Base-by-base conservation (phyloP, 2,329 filamentous ascomycete genomes). In the Sclerotinia nivalis region DNA sequence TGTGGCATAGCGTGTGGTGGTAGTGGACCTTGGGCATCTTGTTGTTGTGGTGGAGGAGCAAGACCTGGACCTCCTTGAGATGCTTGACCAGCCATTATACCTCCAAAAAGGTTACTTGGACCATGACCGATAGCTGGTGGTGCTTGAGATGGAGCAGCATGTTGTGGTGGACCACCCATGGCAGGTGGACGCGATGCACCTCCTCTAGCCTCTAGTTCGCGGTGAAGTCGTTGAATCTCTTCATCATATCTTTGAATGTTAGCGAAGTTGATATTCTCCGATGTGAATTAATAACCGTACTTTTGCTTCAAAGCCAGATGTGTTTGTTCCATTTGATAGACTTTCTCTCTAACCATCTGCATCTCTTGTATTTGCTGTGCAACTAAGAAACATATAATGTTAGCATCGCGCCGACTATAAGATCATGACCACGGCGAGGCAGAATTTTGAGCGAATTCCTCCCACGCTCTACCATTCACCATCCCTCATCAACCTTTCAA, bases 321-420 rank as follows among this genome's bases (percentile, higher is more conserved):
- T 62, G 90, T 88, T 79, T 96, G 93, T 81, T 99, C 96, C 80
- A 99, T 89, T 76, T 92, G 88, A 78, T 93, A 97, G 71, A 99
- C 93, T 82, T 97, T 97, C 79, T 94, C 91, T 73, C 94, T 87
- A 64, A 99, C 93, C 78, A 97, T 87, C 79, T 97, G 93, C 87
- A 98, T 96, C 82, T 99, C 96, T 78, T 95, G 91, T 74, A 97
- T 91, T 80, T 99, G 96, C 64, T 89, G 88, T 70, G 92, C 89
- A 79, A 98, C 96, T 97, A 80, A 34, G 45, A 12, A 43, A 60
- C 25, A 58, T 25, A 40, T 9, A 22, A 37, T 28, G 50, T 69
- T 69, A 69, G 58, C 22, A n/a, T 37, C 45, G 60, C 60, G 60
- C 59, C n/a, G 69, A 61, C 22, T 54, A 25, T 58, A 25, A 18